These are phyloP conservation scores for Nissolia schottii DNA, from an alignment of 306 rosid species.

Conservation along the genomic window DNA sequence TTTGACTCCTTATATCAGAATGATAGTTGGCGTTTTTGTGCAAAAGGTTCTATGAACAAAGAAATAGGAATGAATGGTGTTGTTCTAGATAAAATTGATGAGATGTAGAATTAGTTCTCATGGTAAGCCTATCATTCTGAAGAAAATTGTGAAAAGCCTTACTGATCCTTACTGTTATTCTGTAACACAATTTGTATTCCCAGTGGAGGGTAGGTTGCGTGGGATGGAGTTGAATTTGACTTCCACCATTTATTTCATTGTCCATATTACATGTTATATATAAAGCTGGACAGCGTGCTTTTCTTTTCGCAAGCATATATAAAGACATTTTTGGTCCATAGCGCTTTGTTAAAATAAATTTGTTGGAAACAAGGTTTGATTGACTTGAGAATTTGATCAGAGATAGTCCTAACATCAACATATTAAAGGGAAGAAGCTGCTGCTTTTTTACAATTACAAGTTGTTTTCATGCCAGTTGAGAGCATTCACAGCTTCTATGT, in stretches of 20 bases:
- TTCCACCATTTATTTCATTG: not conserved
- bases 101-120: not conserved
- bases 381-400: not conserved
- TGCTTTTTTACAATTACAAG: not conserved
- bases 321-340: not conserved
- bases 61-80: not conserved
- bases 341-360: not conserved
- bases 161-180: not conserved
- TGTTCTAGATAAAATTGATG: not conserved
- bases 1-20: not conserved
- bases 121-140: not conserved
- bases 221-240: not conserved
- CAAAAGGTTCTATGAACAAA: not conserved
- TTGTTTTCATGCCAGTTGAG: not conserved
- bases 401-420: not conserved
- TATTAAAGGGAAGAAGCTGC: not conserved
- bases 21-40: not conserved
- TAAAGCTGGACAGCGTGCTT: slow-evolving; percentile 6
- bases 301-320: not conserved
- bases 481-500: not conserved
- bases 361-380: not conserved
- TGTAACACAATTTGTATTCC: not conserved
- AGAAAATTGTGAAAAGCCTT: not conserved
- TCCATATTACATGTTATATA: not conserved
- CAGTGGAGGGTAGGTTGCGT: not conserved